phyloP scores from a whole-genome alignment of 371 early-diverging fungal genomes.

The Mucor circinelloides region DNA sequence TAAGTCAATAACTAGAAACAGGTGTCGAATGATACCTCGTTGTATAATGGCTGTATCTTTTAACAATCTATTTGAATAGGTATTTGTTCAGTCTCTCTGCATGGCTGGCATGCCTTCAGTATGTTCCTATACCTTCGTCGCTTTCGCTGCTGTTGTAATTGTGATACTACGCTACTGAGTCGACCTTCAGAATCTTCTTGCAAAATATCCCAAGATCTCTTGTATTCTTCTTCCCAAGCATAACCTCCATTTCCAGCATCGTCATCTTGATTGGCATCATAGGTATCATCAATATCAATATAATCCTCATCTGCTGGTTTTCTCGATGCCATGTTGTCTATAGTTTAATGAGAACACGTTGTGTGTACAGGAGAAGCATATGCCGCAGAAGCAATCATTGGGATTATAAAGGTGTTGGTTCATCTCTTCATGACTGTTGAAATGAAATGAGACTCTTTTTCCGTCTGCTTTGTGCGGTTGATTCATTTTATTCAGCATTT shows the following conservation, averaged over 20 bases:
- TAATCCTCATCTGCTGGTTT: conserved; percentile 50
- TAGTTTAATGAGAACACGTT: neutral
- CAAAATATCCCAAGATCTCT: conserved; percentile 93
- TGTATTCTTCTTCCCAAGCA: conserved; percentile 96
- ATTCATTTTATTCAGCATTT: neutral
- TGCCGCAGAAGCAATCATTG: neutral
- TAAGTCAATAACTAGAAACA: conserved; percentile 83
- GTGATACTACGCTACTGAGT: conserved; percentile 75
- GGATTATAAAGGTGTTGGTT: neutral
- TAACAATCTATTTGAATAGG: conserved; percentile 43
- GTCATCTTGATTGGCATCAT: conserved; percentile 47
- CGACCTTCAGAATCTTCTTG: conserved; percentile 92
- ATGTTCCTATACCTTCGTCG: conserved; percentile 76
- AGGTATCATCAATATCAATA: conserved; percentile 57
- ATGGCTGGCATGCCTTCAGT: neutral
- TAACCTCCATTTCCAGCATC: conserved; percentile 63
- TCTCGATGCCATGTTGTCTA: conserved; percentile 10
- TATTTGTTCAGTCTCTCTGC: neutral
- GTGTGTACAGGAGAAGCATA: neutral
- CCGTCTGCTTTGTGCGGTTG: neutral
- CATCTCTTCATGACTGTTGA: neutral
- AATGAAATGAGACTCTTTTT: neutral
- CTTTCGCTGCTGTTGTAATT: conserved; percentile 75
- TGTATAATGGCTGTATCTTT: conserved; percentile 84
- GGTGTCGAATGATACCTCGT: conserved; percentile 91